Conservation (phyloP, 192 early-diverging fungal species). For the Entomortierella lignicola region DNA sequence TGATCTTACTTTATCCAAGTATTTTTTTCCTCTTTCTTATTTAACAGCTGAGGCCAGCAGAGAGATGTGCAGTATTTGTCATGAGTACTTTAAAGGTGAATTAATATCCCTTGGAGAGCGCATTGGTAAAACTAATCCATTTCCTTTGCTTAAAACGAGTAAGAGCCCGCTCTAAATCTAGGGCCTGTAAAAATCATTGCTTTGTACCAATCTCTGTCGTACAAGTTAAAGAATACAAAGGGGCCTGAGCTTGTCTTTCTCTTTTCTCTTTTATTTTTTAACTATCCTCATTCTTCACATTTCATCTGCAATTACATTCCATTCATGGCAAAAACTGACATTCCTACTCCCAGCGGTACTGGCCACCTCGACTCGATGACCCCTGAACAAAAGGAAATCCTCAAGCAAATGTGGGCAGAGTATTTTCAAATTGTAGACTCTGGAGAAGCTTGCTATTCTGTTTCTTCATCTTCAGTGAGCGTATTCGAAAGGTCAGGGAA, state of each 20-base stretch:
- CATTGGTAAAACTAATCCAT: too few relatives aligned
- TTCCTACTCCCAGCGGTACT: conserved; percentile 17
- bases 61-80: too few relatives aligned
- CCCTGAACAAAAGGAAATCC: conserved; percentile 27
- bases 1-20: background rate
- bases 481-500: background rate
- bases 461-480: background rate
- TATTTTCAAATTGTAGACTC: background rate
- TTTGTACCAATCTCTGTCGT: too few relatives aligned
- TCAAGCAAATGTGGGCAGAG: conserved; percentile 26
- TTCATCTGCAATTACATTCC: background rate
- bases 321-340: conserved; percentile 9
- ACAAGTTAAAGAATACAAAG: too few relatives aligned
- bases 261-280: background rate
- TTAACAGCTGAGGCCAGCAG: too few relatives aligned
- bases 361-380: conserved; percentile 27
- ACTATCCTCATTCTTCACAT: background rate
- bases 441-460: background rate
- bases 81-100: too few relatives aligned
- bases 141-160: too few relatives aligned
- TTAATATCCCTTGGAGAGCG: too few relatives aligned
- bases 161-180: too few relatives aligned
- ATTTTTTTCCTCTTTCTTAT: too few relatives aligned
- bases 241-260: background rate
- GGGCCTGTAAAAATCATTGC: too few relatives aligned